phyloP scores from a whole-genome alignment of 805 yeast genomes.

The Wickerhamomyces sydowiorum region DNA sequence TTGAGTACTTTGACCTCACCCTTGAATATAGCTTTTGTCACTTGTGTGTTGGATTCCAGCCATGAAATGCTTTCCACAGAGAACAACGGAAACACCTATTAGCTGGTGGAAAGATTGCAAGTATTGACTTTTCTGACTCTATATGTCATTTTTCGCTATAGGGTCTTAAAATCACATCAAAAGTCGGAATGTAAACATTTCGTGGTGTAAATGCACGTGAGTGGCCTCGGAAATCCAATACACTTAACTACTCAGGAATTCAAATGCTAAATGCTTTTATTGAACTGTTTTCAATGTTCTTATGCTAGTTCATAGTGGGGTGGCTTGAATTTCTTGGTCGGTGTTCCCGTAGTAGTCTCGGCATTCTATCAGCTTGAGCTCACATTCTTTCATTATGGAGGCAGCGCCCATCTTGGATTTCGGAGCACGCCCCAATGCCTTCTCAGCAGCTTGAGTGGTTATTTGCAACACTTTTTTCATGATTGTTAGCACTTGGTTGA shows the following conservation, averaged over 20 bases:
- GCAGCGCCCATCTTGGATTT: constrained; percentile 49
- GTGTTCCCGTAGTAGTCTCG: constrained; percentile 28
- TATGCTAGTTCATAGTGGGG: too few relatives aligned
- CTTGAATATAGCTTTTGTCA: too few relatives aligned
- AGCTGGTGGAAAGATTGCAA: too few relatives aligned
- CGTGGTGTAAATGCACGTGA: not conserved
- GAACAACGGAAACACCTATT: not conserved
- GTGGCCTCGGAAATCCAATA: not conserved
- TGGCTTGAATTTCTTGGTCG: constrained; percentile 8
- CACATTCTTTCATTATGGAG: constrained; percentile 66
- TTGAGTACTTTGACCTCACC: too few relatives aligned
- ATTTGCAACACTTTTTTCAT: constrained; percentile 46
- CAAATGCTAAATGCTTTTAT: too few relatives aligned
- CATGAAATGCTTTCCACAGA: not conserved
- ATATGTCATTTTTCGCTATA: not conserved
- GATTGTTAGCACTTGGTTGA: constrained; percentile 49
- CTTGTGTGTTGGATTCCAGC: too few relatives aligned
- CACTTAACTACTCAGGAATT: too few relatives aligned
- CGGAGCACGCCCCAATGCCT: constrained; percentile 31
- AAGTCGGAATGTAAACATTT: not conserved
- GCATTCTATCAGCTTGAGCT: constrained; percentile 62
- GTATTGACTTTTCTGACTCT: too few relatives aligned
- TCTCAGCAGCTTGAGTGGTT: constrained; percentile 37
- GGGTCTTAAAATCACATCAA: not conserved
- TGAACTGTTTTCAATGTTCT: too few relatives aligned